A percentile compares a stretch with the other conserved stretches of the same genome.
Evolutionary conservation across 495 filamentous ascomycete genomes (phyloP).

Genomic region (Astrothelium subdiscretum): DNA sequence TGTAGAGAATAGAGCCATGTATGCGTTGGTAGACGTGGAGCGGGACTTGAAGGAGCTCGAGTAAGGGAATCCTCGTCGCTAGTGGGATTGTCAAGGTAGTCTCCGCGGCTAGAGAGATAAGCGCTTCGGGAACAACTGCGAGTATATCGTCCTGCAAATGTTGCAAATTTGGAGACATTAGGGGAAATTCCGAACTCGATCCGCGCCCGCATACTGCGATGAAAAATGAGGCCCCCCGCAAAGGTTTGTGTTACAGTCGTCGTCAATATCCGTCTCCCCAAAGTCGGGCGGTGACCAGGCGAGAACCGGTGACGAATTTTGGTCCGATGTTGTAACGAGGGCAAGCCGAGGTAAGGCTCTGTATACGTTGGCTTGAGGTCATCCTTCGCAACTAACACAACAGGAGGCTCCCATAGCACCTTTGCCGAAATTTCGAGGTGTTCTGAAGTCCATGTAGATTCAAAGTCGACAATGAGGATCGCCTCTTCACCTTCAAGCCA

Average conservation of each 20-base stretch:
- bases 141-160: background rate
- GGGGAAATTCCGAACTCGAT: background rate
- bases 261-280: background rate
- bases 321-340: background rate
- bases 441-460: background rate
- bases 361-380: background rate
- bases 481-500: background rate
- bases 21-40: background rate
- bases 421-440: background rate
- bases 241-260: background rate
- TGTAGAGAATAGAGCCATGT: background rate
- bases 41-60: background rate
- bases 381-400: background rate
- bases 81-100: background rate
- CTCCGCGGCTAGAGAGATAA: background rate
- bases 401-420: background rate
- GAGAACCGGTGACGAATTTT: background rate
- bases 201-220: background rate
- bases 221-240: background rate
- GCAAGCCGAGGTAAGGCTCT: background rate
- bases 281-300: background rate
- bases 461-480: background rate
- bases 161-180: background rate
- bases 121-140: too few species aligned
- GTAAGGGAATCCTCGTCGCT: background rate